Conservation (phyloP, 805 yeast species). For the Geotrichum ghanense region DNA sequence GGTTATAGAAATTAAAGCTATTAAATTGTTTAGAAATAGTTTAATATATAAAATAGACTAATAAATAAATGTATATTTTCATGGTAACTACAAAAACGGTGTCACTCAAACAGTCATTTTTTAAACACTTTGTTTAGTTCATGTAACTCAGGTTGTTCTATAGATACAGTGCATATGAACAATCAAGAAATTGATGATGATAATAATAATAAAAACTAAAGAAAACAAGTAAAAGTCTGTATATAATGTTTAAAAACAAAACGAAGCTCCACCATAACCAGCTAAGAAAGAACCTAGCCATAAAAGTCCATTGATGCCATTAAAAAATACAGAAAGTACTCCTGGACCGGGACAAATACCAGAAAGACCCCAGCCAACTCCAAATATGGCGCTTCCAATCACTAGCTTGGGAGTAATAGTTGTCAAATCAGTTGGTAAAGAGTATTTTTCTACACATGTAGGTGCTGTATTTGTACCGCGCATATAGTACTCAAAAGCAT, state of each 20-base stretch:
- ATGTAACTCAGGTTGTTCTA: too few relatives aligned
- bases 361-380: constrained; percentile 41
- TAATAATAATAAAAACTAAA: too few relatives aligned
- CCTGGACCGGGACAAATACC: constrained; percentile 50
- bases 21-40: too few relatives aligned
- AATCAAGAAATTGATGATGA: too few relatives aligned
- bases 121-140: too few relatives aligned
- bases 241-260: background rate
- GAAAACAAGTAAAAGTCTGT: too few relatives aligned
- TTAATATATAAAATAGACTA: too few relatives aligned
- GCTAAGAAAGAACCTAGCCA: constrained; percentile 25
- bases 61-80: too few relatives aligned
- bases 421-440: constrained; percentile 16
- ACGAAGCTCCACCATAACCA: constrained; percentile 14
- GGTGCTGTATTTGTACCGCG: constrained; percentile 9
- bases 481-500: constrained; percentile 23
- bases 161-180: too few relatives aligned
- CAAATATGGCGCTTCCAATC: constrained; percentile 35
- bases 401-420: constrained; percentile 25
- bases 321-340: constrained; percentile 22
- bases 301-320: constrained; percentile 16
- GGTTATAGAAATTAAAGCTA: too few relatives aligned
- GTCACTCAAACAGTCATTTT: too few relatives aligned
- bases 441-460: constrained; percentile 11
- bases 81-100: too few relatives aligned